These are phyloP conservation scores for Melanomma pulvis-pyrius DNA, from an alignment of 495 filamentous ascomycete genomes.

Conservation along the genomic window DNA sequence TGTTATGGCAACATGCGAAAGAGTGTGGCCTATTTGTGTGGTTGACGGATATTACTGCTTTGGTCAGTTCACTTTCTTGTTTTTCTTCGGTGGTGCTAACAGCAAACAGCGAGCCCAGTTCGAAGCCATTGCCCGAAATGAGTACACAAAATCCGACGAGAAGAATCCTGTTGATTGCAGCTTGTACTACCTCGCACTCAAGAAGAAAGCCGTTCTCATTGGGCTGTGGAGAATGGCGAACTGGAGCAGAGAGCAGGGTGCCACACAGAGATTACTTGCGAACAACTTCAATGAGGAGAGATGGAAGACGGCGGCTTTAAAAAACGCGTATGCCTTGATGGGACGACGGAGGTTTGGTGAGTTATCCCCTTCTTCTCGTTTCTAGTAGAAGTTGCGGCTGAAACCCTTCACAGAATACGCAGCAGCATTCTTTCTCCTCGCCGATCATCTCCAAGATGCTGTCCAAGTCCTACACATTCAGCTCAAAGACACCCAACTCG, in stretches of 20 bases:
- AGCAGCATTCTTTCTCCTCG: slow-evolving; percentile 92
- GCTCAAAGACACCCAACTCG: slow-evolving; percentile 84
- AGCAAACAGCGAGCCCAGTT: slow-evolving; percentile 72
- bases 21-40: slow-evolving; percentile 96
- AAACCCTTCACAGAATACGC: slow-evolving; percentile 67
- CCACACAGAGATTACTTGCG: slow-evolving; percentile 73
- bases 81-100: neutral
- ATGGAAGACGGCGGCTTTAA: slow-evolving; percentile 89
- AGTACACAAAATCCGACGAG: slow-evolving; percentile 85
- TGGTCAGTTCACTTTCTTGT: slow-evolving; percentile 58
- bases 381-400: slow-evolving; percentile 42
- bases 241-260: slow-evolving; percentile 83
- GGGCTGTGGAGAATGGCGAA: slow-evolving; percentile 95
- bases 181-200: slow-evolving; percentile 85
- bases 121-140: slow-evolving; percentile 85
- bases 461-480: slow-evolving; percentile 82
- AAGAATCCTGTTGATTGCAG: slow-evolving; percentile 95
- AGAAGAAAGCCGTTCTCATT: slow-evolving; percentile 88
- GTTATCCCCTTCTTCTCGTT: slow-evolving; percentile 27
- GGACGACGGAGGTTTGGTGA: slow-evolving; percentile 85
- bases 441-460: slow-evolving; percentile 81
- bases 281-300: slow-evolving; percentile 86
- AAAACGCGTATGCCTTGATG: slow-evolving; percentile 97
- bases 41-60: slow-evolving; percentile 73
- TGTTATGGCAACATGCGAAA: slow-evolving; percentile 82